These are phyloP conservation scores for Hirschfeldia incana DNA, from an alignment of 345 rosid species.

Conservation along the genomic window DNA sequence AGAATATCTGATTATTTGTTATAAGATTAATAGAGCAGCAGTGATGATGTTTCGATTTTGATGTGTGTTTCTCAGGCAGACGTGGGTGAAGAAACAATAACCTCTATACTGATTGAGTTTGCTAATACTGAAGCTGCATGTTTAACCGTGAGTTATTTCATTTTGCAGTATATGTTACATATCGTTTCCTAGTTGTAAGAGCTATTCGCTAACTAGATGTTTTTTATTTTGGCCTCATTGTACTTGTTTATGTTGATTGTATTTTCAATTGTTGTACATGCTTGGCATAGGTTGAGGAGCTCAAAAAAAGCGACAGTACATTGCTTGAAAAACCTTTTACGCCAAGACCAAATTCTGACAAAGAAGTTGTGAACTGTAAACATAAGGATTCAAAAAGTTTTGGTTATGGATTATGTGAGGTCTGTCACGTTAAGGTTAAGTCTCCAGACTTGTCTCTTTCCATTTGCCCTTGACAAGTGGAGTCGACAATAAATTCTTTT, in stretches of 20 bases:
- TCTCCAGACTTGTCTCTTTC: not conserved
- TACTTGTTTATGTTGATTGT: too few relatives aligned
- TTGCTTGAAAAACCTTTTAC: too few relatives aligned
- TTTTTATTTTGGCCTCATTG: too few relatives aligned
- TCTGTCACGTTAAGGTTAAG: conserved; percentile 61
- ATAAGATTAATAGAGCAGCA: not conserved
- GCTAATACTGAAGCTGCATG: conserved; percentile 78
- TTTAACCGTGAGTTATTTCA: conserved; percentile 91
- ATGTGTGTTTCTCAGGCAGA: conserved; percentile 50
- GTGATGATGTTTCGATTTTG: not conserved
- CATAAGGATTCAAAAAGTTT: conserved; percentile 52
- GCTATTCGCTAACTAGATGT: too few relatives aligned
- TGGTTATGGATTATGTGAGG: conserved; percentile 65
- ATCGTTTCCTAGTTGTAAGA: too few relatives aligned
- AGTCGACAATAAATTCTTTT: too few relatives aligned
- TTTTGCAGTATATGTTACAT: too few relatives aligned
- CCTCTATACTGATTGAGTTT: conserved; percentile 82
- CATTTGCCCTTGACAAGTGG: not conserved
- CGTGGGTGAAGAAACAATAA: conserved; percentile 83
- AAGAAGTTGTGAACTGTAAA: conserved; percentile 54
- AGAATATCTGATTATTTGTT: conserved; percentile 34
- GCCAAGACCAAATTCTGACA: too few relatives aligned
- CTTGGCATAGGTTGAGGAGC: too few relatives aligned
- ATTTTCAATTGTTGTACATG: too few relatives aligned
- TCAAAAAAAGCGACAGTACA: too few relatives aligned